A percentile compares a stretch with the other conserved stretches of the same genome.
Conservation (phyloP, 2,329 filamentous ascomycete species). For the Macroventuria anomochaeta region DNA sequence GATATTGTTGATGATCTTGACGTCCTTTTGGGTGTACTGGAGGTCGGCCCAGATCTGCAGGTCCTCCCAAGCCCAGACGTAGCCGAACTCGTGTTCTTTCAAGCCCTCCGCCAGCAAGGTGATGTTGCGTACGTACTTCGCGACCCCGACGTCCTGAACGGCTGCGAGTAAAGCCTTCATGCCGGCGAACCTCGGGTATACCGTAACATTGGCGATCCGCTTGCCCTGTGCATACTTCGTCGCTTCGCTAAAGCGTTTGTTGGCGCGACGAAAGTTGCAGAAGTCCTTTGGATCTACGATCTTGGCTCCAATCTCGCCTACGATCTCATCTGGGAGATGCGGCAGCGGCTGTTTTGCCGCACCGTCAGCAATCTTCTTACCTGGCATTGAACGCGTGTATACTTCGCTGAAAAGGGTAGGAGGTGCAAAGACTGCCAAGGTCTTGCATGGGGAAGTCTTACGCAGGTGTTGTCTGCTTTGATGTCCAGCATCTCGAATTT, state of each 20-base stretch:
- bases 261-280: slow-evolving; percentile 7
- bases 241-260: neutral
- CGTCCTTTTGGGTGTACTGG: slow-evolving; percentile 4
- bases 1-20: slow-evolving; percentile 7
- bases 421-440: neutral
- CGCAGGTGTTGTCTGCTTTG: neutral
- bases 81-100: slow-evolving; percentile 16
- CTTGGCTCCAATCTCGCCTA: neutral
- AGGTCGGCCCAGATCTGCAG: slow-evolving; percentile 5
- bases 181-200: slow-evolving; percentile 13
- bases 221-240: neutral
- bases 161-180: slow-evolving; percentile 2
- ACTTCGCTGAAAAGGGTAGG: neutral
- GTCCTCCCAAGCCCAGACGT: slow-evolving; percentile 27
- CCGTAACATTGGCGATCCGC: neutral
- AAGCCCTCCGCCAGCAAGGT: slow-evolving; percentile 20
- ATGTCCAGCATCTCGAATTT: neutral
- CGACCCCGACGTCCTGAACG: neutral
- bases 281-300: slow-evolving; percentile 3
- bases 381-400: neutral
- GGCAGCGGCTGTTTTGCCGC: slow-evolving; percentile 4
- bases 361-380: neutral
- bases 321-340: slow-evolving; percentile 3
- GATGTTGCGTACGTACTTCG: slow-evolving; percentile 5
- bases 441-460: neutral